Evolutionary conservation across 2,329 filamentous ascomycete genomes (phyloP), one percentile per base, ranked within the genome.

Genomic region (Didymella sp.): DNA sequence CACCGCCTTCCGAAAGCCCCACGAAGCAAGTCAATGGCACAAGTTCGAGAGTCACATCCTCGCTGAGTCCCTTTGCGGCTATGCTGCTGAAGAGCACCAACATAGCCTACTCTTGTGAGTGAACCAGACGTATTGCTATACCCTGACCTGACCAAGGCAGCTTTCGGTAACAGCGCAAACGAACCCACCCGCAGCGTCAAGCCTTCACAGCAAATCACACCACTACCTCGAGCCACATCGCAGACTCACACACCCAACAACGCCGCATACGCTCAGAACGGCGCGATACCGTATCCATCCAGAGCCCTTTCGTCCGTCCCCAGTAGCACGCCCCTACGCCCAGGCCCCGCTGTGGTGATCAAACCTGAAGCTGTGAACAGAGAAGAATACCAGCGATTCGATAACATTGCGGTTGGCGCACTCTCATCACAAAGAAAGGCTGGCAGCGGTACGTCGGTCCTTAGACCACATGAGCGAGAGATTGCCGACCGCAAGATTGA

Each of bases 391-490:
- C 68, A 70, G 41, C 67, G 71, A 13, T 76, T 78, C 55, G 72
- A 78, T 40, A 70, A 76, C 33, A 66, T 76, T 8, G 53, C 73
- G 13, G 60, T 71, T 11, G 73, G 76, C 46, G 62, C 63, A 21
- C 57, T 51, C n/a, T 35, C 64, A 6, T 68, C 68, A 7, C 69
- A 84, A 62, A 89, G 85, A 66, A 87, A 85, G 46, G 82, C 80
- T 7, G 81, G 84, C 12, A 83, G 85, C 52, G 85, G 84, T 46
- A 75, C 85, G 2, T 78, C 89, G 19, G 81, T 85, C 15, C 77
- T 88, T 41, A 86, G 85, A 38, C 80, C 92, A 2, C 92, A 96
- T 69, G 91, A 96, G 74, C 88, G 89, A 47, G 88, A 96, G 66
- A 88, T 92, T 68, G 90, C 89, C 4, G 88, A 96, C 66, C 83